Conservation (phyloP, 2,329 filamentous ascomycete species). For the Botrytis galanthina region DNA sequence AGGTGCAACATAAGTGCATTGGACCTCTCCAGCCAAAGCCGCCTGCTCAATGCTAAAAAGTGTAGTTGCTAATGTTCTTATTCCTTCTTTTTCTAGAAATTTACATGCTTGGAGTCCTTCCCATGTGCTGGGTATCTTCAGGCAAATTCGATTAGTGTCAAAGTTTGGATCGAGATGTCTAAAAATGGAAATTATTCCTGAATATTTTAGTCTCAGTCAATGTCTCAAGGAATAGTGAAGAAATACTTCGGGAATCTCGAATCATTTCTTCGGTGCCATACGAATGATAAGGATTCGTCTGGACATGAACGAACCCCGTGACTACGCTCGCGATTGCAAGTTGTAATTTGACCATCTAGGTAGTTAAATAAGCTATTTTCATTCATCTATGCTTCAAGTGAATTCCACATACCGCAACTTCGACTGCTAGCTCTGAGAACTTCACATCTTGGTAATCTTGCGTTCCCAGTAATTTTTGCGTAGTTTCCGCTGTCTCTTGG, state of each 20-base stretch:
- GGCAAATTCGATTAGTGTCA: constrained; percentile 51
- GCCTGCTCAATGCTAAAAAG: constrained; percentile 63
- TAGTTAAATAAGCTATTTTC: background rate
- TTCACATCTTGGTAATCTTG: constrained; percentile 38
- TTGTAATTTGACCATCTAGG: constrained; percentile 54
- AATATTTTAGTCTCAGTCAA: background rate
- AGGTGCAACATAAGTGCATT: constrained; percentile 62
- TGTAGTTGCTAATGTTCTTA: constrained; percentile 58
- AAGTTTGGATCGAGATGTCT: constrained; percentile 45
- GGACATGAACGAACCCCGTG: constrained; percentile 54
- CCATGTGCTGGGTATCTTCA: constrained; percentile 64
- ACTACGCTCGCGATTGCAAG: constrained; percentile 50
- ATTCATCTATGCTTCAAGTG: background rate
- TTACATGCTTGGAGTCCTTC: constrained; percentile 61
- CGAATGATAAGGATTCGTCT: constrained; percentile 56
- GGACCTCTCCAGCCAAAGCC: constrained; percentile 53
- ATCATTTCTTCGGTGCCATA: constrained; percentile 51
- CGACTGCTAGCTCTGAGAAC: constrained; percentile 51
- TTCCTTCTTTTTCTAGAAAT: constrained; percentile 50
- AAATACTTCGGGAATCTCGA: constrained; percentile 50
- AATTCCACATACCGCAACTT: constrained; percentile 48
- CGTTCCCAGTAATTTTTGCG: constrained; percentile 35
- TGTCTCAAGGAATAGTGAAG: background rate
- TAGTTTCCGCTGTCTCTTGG: constrained; percentile 39
- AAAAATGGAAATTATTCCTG: constrained; percentile 53